Base-by-base conservation (phyloP, 495 filamentous ascomycete genomes). In the Trichocladium antarcticum region DNA sequence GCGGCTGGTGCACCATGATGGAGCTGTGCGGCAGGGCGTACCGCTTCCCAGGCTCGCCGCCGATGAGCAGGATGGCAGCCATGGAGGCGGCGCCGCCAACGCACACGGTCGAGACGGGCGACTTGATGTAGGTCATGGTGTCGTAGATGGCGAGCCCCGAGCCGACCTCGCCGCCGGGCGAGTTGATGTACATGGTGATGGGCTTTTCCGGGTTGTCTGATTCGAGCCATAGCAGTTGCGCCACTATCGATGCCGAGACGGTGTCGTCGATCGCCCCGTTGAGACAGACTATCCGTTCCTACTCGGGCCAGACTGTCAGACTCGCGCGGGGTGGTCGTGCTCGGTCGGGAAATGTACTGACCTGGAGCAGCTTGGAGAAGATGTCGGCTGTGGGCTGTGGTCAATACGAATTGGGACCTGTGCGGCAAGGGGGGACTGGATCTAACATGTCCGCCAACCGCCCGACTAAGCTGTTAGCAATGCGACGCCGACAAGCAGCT, bases 161-260 rank as follows among this genome's bases (percentile, higher is more conserved):
- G 45, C 90, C 96, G 34, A 98, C 92, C n/a, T 83, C 87, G 28
- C 92, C 92, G 24, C 92, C 92, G 3, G 93, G 93, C 0, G 87
- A 90, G 67, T 98, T 93, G 67, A 98, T 97, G 68, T 98, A 98
- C 56, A 98, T 84, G 49, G 85, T 88, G 48, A 98, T 96, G 24
- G 88, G 81, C 64, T 95, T 95, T 51, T 88, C 49, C 6, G 90
- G 92, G 67, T 86, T 86, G 58, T 96, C 92, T 53, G 92, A 92
- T 77, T 98, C 92, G 61, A 97, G 88, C 76, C 89, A 97, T 53
- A 98, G 84, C 50, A 98, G 81, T 62, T 98, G 92, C 1, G 92
- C 87, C 19, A 96, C 90, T 56, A 95, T 86, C 42, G 85, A 84
- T 27, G 93, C 88, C 35, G 88, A 94, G 42, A 89, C 75, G 16